Conservation (phyloP, 2,329 filamentous ascomycete genomes). For the Metarhizium brunneum region DNA sequence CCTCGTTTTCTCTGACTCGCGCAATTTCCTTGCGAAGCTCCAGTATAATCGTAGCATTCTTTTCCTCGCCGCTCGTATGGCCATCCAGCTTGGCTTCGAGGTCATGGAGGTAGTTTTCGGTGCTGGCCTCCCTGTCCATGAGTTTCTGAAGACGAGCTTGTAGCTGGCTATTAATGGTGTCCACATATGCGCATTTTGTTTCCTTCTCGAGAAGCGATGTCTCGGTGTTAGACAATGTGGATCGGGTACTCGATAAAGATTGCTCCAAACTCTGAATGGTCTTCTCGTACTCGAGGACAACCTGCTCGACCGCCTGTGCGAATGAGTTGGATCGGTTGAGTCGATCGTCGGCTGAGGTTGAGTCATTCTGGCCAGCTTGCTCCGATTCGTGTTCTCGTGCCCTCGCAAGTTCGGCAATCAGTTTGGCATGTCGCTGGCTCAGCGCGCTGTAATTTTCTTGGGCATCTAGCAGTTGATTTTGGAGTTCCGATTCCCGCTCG, state of each 20-base stretch:
- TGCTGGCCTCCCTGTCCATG: constrained; percentile 82
- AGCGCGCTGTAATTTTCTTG: constrained; percentile 93
- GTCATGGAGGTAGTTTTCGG: constrained; percentile 86
- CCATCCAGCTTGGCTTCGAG: constrained; percentile 85
- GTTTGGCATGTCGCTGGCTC: constrained; percentile 85
- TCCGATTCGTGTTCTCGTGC: constrained; percentile 61
- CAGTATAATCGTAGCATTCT: constrained; percentile 73
- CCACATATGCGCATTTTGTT: constrained; percentile 84
- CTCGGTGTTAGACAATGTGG: constrained; percentile 75
- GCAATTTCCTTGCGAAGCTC: constrained; percentile 88
- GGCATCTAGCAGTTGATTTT: constrained; percentile 84
- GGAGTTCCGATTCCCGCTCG: constrained; percentile 80
- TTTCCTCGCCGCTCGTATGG: constrained; percentile 85
- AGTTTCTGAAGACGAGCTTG: constrained; percentile 87
- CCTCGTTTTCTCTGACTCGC: constrained; percentile 81
- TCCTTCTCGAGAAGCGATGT: constrained; percentile 85
- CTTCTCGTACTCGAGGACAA: constrained; percentile 96
- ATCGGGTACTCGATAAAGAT: constrained; percentile 79
- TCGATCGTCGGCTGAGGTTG: constrained; percentile 66
- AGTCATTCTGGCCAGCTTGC: constrained; percentile 47
- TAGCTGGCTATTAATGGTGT: constrained; percentile 85
- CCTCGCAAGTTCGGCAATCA: constrained; percentile 88
- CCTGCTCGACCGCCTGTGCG: constrained; percentile 88
- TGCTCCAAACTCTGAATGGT: constrained; percentile 91
- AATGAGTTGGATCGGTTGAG: constrained; percentile 94